Base-by-base conservation (phyloP, 2,329 filamentous ascomycete genomes). In the Exserohilum rostratum region DNA sequence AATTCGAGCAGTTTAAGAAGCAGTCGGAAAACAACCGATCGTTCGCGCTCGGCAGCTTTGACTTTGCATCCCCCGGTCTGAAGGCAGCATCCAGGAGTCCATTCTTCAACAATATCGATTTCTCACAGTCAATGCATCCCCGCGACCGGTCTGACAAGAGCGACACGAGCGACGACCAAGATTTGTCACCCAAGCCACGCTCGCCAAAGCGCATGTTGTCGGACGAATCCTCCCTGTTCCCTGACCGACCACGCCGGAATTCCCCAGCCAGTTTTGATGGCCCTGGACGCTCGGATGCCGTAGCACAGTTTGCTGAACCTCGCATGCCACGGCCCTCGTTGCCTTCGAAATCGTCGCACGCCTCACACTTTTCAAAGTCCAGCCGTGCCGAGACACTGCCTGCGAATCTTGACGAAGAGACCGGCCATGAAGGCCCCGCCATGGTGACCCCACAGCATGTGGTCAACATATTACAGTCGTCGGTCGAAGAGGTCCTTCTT, bases 1-100 rank as follows among this genome's bases (percentile, higher is more conserved):
- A 92, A n/a, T 93, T 90, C 60, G 90, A 93, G 71, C 88, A 89
- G 2, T 93, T 96, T 71, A 83, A 82, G 64, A 85, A 83, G 60
- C 88, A 91, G 67, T 74, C 73, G 13, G 90, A 93, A 67, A 80
- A 84, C 31, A 87, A 87, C 62, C 73, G 71, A 18, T 78, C 76
- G 47, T 80, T 75, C 51, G 67, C 79, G 5, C 61, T 75, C 37
- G 77, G 76, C 25, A 75, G 67, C 17, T 71, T 80, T 52, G 73
- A 75, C 44, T 79, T 80, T 68, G 75, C 71, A 18, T 70, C 75
- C 50, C 51, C 55, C 15, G 65, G 62, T 27, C 61, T 64, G 22
- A 68, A 72, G 9, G 60, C 70, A 2, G 50, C 62, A 38, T 50
- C 73, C 46, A 69, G 58, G 64, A 65, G 35, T 61, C 58, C 60